These are phyloP conservation scores for Leccinum subtestaceum DNA, from an alignment of 768 basidiomycete genomes.

Conservation along the genomic window DNA sequence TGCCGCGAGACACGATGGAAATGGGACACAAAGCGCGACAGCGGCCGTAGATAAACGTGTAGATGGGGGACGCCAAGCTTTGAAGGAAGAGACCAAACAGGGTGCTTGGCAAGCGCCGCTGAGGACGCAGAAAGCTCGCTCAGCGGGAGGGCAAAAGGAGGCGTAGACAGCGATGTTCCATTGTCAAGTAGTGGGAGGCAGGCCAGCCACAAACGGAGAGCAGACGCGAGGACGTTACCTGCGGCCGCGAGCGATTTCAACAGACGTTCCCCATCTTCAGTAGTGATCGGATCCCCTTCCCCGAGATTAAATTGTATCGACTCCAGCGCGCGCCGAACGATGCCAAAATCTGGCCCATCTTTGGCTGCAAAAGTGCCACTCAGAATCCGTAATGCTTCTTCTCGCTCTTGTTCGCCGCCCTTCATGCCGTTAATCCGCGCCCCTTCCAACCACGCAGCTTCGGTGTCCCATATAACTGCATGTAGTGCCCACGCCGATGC, in stretches of 20 bases:
- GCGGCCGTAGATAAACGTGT: constrained; percentile 37
- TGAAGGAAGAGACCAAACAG: constrained; percentile 44
- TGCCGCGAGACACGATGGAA: constrained; percentile 60
- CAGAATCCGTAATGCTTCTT: constrained; percentile 34
- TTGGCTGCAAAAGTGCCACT: constrained; percentile 38
- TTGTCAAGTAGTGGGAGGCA: constrained; percentile 47
- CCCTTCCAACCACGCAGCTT: constrained; percentile 75
- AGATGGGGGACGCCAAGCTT: constrained; percentile 5
- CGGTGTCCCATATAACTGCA: constrained; percentile 36
- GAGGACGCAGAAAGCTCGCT: constrained; percentile 51
- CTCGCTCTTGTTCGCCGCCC: constrained; percentile 64
- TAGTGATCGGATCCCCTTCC: background rate
- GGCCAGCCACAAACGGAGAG: constrained; percentile 62
- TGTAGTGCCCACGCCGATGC: constrained; percentile 31
- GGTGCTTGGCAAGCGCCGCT: constrained; percentile 47
- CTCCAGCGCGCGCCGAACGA: constrained; percentile 38
- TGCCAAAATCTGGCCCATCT: constrained; percentile 31
- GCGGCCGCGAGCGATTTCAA: constrained; percentile 33
- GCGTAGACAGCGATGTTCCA: constrained; percentile 38
- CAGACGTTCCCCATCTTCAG: constrained; percentile 6
- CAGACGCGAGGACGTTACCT: constrained; percentile 41
- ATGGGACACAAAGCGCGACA: constrained; percentile 50
- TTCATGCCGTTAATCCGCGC: constrained; percentile 65
- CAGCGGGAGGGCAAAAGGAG: constrained; percentile 65
- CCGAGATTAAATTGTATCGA: constrained; percentile 32